phyloP scores from a whole-genome alignment of 2,329 filamentous ascomycete genomes.

The Cladosporium sp. region DNA sequence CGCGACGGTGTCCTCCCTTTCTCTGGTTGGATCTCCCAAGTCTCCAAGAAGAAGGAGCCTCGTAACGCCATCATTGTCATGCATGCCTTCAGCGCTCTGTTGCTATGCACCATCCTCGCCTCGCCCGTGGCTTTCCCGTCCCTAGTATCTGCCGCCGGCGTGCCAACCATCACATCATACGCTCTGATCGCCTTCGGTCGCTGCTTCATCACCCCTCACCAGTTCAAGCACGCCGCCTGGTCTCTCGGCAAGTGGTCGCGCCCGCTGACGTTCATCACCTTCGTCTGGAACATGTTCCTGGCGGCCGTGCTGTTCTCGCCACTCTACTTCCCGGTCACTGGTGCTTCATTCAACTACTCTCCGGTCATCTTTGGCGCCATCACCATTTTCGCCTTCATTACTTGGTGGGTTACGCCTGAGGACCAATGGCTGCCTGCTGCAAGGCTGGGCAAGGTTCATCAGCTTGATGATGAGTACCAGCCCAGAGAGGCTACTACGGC shows the following conservation, averaged over 20 bases:
- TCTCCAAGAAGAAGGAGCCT: conserved; percentile 58
- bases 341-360: conserved; percentile 40
- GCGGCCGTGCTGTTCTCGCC: conserved; percentile 44
- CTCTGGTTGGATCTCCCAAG: conserved; percentile 59
- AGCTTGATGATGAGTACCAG: conserved; percentile 32
- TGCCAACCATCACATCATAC: conserved; percentile 44
- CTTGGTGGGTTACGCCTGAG: conserved; percentile 41
- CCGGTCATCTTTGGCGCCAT: conserved; percentile 44
- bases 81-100: conserved; percentile 55
- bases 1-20: conserved; percentile 63
- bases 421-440: conserved; percentile 41
- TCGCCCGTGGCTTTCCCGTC: conserved; percentile 48
- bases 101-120: conserved; percentile 62
- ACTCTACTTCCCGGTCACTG: conserved; percentile 40
- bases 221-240: conserved; percentile 41
- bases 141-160: conserved; percentile 43
- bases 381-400: conserved; percentile 42
- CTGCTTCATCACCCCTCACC: conserved; percentile 41
- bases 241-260: conserved; percentile 41
- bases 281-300: conserved; percentile 44
- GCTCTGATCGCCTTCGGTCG: conserved; percentile 42
- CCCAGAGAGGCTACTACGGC: neutral
- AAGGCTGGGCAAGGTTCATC: conserved; percentile 36
- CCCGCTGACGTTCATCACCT: conserved; percentile 40
- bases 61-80: conserved; percentile 63